phyloP scores from a whole-genome alignment of 2,329 filamentous ascomycete genomes.

The Bertia moriformis region DNA sequence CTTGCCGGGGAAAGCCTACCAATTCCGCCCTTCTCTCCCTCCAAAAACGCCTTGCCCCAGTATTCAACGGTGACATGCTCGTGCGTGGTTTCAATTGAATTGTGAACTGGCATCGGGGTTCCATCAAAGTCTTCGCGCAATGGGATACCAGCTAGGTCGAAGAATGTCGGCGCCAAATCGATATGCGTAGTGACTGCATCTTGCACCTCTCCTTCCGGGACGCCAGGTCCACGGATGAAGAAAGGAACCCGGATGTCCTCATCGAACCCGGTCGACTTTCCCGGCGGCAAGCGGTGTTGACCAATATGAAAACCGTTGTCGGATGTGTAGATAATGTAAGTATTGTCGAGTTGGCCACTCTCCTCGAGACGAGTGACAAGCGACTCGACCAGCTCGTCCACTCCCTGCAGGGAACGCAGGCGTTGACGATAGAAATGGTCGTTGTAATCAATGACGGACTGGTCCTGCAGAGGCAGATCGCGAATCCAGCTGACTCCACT shows the following conservation, averaged over 20 bases:
- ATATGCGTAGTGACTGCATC: conserved; percentile 37
- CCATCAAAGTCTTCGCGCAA: conserved; percentile 27
- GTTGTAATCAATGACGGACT: conserved; percentile 25
- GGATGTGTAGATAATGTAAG: conserved; percentile 46
- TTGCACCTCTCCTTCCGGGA: conserved; percentile 23
- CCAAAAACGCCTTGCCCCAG: conserved; percentile 18
- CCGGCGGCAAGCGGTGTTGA: conserved; percentile 32
- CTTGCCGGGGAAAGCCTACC: background rate
- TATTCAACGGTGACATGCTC: conserved; percentile 33
- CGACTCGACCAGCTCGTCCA: conserved; percentile 37
- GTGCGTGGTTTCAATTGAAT: conserved; percentile 11
- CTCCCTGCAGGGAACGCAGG: conserved; percentile 33
- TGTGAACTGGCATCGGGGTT: conserved; percentile 20
- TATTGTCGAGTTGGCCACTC: conserved; percentile 20
- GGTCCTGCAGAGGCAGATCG: conserved; percentile 21
- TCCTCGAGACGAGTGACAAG: conserved; percentile 25
- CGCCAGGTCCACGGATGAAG: conserved; percentile 40
- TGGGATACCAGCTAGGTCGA: conserved; percentile 18
- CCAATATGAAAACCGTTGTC: conserved; percentile 37
- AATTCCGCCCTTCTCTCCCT: conserved; percentile 6
- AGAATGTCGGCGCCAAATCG: conserved; percentile 31
- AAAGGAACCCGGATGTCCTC: conserved; percentile 36
- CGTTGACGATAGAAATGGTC: conserved; percentile 36
- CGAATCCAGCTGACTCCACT: conserved; percentile 31
- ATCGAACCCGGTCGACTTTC: conserved; percentile 33